Conservation (phyloP, 306 rosid genomes). For the Coriaria nepalensis region DNA sequence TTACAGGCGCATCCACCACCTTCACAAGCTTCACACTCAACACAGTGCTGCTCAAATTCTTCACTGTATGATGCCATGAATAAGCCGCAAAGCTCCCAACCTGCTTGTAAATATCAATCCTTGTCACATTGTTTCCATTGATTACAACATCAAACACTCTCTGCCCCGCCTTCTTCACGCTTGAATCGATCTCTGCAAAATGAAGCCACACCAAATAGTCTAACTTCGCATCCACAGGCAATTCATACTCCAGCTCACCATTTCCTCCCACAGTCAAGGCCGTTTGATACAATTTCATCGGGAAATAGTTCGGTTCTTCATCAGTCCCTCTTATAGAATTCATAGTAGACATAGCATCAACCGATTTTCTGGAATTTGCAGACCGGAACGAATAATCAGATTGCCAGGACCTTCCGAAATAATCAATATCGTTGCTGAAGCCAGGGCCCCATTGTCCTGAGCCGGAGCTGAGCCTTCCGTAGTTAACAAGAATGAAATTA, state of each 20-base stretch:
- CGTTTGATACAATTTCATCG: slow-evolving; percentile 58
- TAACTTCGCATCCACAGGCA: slow-evolving; percentile 74
- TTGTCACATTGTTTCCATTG: slow-evolving; percentile 44
- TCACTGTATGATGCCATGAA: slow-evolving; percentile 54
- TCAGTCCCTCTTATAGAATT: slow-evolving; percentile 34
- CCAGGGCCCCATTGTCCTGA: slow-evolving; percentile 83
- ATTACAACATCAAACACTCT: slow-evolving; percentile 66
- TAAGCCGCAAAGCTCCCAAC: slow-evolving; percentile 65
- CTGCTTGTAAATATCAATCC: slow-evolving; percentile 55
- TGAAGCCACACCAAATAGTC: slow-evolving; percentile 84
- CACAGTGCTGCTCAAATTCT: slow-evolving; percentile 48
- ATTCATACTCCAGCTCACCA: slow-evolving; percentile 34
- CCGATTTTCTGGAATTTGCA: neutral
- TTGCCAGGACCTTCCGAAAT: slow-evolving; percentile 88
- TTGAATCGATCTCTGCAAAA: slow-evolving; percentile 67
- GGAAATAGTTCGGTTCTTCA: slow-evolving; percentile 56
- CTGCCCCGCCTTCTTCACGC: slow-evolving; percentile 44
- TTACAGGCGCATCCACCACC: slow-evolving; percentile 50
- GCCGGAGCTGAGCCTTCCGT: slow-evolving; percentile 66
- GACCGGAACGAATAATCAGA: slow-evolving; percentile 27
- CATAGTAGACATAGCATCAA: slow-evolving; percentile 23
- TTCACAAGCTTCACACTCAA: slow-evolving; percentile 54
- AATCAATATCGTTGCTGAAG: slow-evolving; percentile 54
- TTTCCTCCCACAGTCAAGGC: slow-evolving; percentile 34
- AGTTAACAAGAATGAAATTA: slow-evolving; percentile 46